A percentile compares a stretch with the other conserved stretches of the same genome.
Evolutionary conservation across 2,329 filamentous ascomycete genomes (phyloP).

Genomic region (Fusarium decemcellulare): DNA sequence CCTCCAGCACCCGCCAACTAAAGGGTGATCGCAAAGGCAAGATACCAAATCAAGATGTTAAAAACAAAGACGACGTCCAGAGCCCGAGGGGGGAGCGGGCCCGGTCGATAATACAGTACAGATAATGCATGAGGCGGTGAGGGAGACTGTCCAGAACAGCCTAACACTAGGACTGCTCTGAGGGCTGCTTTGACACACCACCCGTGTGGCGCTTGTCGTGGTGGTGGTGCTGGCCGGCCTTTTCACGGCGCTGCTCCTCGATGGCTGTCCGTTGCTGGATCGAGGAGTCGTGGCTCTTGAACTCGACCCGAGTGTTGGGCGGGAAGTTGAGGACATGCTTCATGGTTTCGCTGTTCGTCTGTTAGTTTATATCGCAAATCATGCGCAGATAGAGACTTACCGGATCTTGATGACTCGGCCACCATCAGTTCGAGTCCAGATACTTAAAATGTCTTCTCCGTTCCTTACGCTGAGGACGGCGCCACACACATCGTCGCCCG

Average conservation of each 20-base stretch:
- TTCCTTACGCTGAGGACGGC: constrained; percentile 94
- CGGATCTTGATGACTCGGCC: constrained; percentile 96
- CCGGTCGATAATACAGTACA: constrained; percentile 45
- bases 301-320: constrained; percentile 89
- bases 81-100: constrained; percentile 24
- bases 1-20: constrained; percentile 35
- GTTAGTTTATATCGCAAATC: constrained; percentile 34
- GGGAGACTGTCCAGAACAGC: neutral
- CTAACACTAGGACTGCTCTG: constrained; percentile 48
- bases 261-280: constrained; percentile 93
- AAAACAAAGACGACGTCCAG: constrained; percentile 30
- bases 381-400: constrained; percentile 63
- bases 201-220: constrained; percentile 55
- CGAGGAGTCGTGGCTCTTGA: constrained; percentile 96
- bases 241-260: constrained; percentile 92
- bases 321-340: constrained; percentile 91
- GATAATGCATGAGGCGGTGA: constrained; percentile 17
- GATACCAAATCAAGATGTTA: constrained; percentile 20
- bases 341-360: constrained; percentile 83
- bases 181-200: constrained; percentile 50
- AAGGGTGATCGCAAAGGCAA: constrained; percentile 33
- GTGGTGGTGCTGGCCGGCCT: constrained; percentile 68
- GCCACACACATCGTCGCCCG: constrained; percentile 93
- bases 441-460: constrained; percentile 96
- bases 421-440: constrained; percentile 96